These are phyloP conservation scores for Fistulinella cinereoalba DNA, from an alignment of 1,284 basidiomycete genomes.

Conservation along the genomic window DNA sequence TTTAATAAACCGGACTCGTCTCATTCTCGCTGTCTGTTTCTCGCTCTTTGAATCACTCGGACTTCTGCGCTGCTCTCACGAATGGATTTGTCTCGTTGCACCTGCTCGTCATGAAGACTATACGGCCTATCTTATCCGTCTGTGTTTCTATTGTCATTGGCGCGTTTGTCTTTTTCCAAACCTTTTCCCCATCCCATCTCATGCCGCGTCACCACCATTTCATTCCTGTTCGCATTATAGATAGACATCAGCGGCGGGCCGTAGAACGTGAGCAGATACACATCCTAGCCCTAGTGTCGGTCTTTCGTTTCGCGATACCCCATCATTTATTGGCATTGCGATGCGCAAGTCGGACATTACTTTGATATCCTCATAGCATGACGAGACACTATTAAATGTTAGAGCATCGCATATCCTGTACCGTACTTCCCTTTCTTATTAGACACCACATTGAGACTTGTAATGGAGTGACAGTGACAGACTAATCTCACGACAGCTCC, in stretches of 20 bases:
- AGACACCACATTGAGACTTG: constrained; percentile 13
- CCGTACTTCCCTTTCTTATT: constrained; percentile 40
- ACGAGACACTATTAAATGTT: constrained; percentile 58
- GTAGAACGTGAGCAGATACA: constrained; percentile 46
- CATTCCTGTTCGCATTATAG: constrained; percentile 35
- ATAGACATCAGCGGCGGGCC: constrained; percentile 47
- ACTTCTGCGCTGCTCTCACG: constrained; percentile 59
- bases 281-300: constrained; percentile 40
- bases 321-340: constrained; percentile 48
- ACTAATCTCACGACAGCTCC: constrained; percentile 25
- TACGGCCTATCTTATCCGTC: constrained; percentile 50
- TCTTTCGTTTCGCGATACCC: constrained; percentile 56
- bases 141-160: constrained; percentile 39
- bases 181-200: constrained; percentile 16
- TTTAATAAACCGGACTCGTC: constrained; percentile 14
- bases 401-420: constrained; percentile 63
- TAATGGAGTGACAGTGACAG: constrained; percentile 1
- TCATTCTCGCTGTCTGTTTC: constrained; percentile 29
- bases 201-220: constrained; percentile 31
- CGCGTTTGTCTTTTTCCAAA: constrained; percentile 22
- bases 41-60: constrained; percentile 30
- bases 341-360: constrained; percentile 50
- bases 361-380: constrained; percentile 50
- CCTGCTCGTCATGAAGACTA: constrained; percentile 53
- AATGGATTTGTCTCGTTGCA: constrained; percentile 60